Evolutionary conservation across 495 filamentous ascomycete genomes (phyloP), one percentile per base, ranked within the genome.

Genomic region (Parmelia sp.): DNA sequence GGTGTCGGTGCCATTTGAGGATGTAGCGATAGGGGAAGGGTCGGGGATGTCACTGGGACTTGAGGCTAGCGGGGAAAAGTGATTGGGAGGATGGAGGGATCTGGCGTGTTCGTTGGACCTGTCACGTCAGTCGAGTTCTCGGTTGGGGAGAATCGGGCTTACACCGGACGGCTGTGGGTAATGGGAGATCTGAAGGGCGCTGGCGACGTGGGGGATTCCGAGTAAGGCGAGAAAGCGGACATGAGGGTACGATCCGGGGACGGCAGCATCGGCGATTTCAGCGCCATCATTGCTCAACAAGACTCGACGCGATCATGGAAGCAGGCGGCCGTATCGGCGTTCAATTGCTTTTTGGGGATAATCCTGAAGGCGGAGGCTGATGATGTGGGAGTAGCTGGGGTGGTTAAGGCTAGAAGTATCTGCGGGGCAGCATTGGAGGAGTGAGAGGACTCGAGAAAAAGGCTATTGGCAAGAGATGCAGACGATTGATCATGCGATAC

Each of bases 1-100:
- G 27, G 76, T 82, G 64, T 87, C 85, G 65, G 88, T 89, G 55
- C 86, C 87, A 69, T 87, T 88, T 33, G 88, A 90, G 47, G 88
- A 89, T 23, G 71, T 72, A 23, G 71, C 67, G 36, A 90, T 87
- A 42, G 88, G 88, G 35, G 88, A 91, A 27, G 88, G 88, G 57
- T 88, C 88, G 64, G 70, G 60, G 47, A 68, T 66, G 59, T 71
- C 70, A 57, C 70, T 71, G 36, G 68, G 65, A 51, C 69, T 71
- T 7, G 65, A 66, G 19, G 60, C 57, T 33, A 68, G 45, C 15
- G 70, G 65, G 31, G 68, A 66, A 27, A 58, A 64, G 19, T 68
- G 63, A 36, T 55, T 56, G 27, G 68, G 70, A 51, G 70, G 70
- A 35, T 70, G 68, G 27, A 71, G 70, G 40, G 58, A 67, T 9